Base-by-base conservation (phyloP, 306 rosid genomes). In the Aeschynomene evenia region DNA sequence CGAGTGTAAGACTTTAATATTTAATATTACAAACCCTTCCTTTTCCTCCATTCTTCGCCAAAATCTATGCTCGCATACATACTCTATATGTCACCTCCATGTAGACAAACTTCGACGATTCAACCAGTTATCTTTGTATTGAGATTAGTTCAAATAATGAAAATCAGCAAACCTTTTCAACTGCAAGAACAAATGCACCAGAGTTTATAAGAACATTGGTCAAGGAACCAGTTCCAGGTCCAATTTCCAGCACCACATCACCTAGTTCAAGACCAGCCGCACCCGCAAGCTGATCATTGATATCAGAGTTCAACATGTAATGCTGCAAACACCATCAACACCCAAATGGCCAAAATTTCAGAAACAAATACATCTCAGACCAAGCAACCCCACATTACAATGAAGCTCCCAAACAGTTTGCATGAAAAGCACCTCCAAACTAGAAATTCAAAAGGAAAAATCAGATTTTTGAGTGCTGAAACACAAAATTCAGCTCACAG, bases 181-280 rank as follows among this genome's bases (percentile, higher is more conserved):
- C 80, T 5, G 92, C 98, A 12, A 94, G 92, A 60, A 94, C 92
- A 51, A 79, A 63, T 0, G 96, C 95, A 5, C 95, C 97, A 1
- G 92, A 82, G 9, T 69, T 71, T 13, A 94, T 42, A 29, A 94
- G 96, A 77, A 83, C 80, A 59, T 82, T 76, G 10, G 98, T 90
- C 88, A 94, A 87, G 76, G 97, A 94, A 55, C 97, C 95, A 1
- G 96, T 88, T 81, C 98, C 98, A 0, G 98, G 96, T 52, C 97
- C 95, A 81, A 94, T 94, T 80, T 90, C 97, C 65, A 92, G 71
- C 66, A 84, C 91, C 46, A 86, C 82, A 50, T 92, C 96, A 19
- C 91, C 97, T 80, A 87, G 86, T 39, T 70, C 74, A 62, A 94
- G 77, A 52, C 59, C 57, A 22, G 90, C 97, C 14, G 77, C 96